Percentiles rank a stretch among this genome's conserved stretches.
Evolutionary conservation across 352 stramenopile genomes (phyloP).

Genomic region (Globisporangium takayamanum): DNA sequence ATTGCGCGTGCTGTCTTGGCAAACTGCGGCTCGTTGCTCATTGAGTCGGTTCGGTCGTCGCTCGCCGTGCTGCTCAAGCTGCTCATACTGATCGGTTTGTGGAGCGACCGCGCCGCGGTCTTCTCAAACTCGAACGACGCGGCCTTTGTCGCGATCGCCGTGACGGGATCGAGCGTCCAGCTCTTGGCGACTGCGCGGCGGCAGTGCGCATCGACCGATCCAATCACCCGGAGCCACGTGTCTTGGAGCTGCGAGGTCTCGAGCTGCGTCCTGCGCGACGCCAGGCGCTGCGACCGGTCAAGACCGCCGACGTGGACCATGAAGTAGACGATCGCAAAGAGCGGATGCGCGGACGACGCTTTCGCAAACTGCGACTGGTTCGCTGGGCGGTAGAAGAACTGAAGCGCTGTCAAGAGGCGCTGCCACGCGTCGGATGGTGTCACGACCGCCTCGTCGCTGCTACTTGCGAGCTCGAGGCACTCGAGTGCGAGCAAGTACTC

Average conservation of each 20-base stretch:
- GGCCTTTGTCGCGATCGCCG: constrained; percentile 23
- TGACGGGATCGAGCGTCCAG: constrained; percentile 25
- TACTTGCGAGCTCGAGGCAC: constrained; percentile 32
- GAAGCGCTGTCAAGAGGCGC: constrained; percentile 37
- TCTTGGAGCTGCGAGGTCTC: constrained; percentile 24
- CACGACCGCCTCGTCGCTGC: constrained; percentile 21
- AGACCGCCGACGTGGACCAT: constrained; percentile 12
- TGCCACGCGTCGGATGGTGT: constrained; percentile 25
- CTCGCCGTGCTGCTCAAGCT: constrained; percentile 12
- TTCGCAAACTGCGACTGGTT: constrained; percentile 50
- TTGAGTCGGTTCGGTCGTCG: constrained; percentile 8
- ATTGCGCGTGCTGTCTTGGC: constrained; percentile 9
- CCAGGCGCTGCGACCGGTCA: not conserved
- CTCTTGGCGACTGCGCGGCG: constrained; percentile 29
- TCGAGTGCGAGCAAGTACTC: constrained; percentile 51
- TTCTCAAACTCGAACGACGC: constrained; percentile 16
- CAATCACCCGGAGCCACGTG: constrained; percentile 31
- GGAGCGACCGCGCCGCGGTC: not conserved
- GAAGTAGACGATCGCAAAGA: constrained; percentile 51
- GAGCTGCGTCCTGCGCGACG: constrained; percentile 24
- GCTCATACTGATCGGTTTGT: constrained; percentile 7
- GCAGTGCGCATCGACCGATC: constrained; percentile 38
- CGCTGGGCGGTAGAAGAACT: constrained; percentile 63
- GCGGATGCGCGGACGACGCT: constrained; percentile 42
- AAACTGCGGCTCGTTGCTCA: constrained; percentile 4